Evolutionary conservation across 768 basidiomycete species (phyloP), one percentile per base, ranked within the genome.

Genomic region (Tricholoma sp.): DNA sequence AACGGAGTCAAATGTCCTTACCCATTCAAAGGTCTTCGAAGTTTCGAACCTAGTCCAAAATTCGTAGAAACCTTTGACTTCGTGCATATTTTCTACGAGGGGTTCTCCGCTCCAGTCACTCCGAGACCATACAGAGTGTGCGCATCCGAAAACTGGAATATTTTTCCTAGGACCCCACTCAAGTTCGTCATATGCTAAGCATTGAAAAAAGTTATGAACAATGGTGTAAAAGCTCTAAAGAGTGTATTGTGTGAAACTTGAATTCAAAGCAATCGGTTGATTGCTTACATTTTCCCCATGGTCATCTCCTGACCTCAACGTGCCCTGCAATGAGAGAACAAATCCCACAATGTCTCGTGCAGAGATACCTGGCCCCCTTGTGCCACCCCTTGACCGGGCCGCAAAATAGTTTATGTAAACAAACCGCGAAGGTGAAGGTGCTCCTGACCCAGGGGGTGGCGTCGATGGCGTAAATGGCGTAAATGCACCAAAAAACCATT

Each of bases 11-110:
- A 59, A 60, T n/a, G 57, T 61, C 10, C 21, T 32, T 29, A 68
- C 45, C 69, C 69, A 70, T 2, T 68, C 64, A 43, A 68, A 70
- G 5, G 45, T 58, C 47, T 70, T 70, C 32, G 27, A 9, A 0
- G 69, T 68, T 29, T 64, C 46, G 54, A 70, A 70, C 2, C 37
- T 58, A 1, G 51, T 50, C 69, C 69, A 70, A 47, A 60, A 60
- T 12, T 46, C 43, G 37, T 69, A 69, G 41, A 70, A 70, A 10
- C 54, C 58, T 18, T 61, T 14, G 12, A 56, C 61, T 35, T 64
- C 66, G 18, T 59, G 46, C 18, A 21, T 7, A 39, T n/a, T 5
- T 21, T 39, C 10, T 21, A 31, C 16, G 43, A 49, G 37, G 10
- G 32, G 53, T 11, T 53, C 18, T 12, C 43, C 45, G 9, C 53